A percentile compares a stretch with the other conserved stretches of the same genome.
Conservation (phyloP, 306 rosid genomes). For the Malus fusca region DNA sequence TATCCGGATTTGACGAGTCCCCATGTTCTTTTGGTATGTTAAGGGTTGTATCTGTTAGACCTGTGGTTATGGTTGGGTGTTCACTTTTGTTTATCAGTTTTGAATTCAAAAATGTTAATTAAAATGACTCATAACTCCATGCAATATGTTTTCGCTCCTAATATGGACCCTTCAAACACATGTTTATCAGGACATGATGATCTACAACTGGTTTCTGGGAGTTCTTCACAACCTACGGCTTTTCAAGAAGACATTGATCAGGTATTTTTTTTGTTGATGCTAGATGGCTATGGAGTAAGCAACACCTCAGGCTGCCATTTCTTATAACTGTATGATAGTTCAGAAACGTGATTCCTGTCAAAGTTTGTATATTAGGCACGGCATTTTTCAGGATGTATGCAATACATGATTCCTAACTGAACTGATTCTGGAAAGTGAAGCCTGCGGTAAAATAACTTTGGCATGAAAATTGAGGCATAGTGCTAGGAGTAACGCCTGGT, state of each 20-base stretch:
- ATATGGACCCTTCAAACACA: constrained; percentile 8
- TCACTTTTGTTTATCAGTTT: neutral
- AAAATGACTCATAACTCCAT: neutral
- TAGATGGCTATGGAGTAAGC: neutral
- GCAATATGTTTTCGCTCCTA: constrained; percentile 1
- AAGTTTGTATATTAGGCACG: neutral
- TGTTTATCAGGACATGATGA: constrained; percentile 30
- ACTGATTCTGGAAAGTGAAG: neutral
- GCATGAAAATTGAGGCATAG: neutral
- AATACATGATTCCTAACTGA: neutral
- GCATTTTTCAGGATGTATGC: neutral
- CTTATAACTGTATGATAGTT: neutral
- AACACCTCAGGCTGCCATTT: neutral
- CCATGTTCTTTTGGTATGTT: constrained; percentile 41
- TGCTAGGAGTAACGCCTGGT: neutral
- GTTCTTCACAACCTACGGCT: constrained; percentile 24
- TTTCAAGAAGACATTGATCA: constrained; percentile 30
- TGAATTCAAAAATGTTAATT: neutral
- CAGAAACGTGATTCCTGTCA: neutral
- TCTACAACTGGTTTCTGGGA: constrained; percentile 13
- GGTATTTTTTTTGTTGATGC: constrained; percentile 20
- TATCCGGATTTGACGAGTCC: constrained; percentile 18
- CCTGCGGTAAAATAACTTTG: neutral
- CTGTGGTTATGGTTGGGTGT: neutral
- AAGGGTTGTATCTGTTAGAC: constrained; percentile 5